phyloP scores from a whole-genome alignment of 352 stramenopile species.

The Phytophthora idaei region DNA sequence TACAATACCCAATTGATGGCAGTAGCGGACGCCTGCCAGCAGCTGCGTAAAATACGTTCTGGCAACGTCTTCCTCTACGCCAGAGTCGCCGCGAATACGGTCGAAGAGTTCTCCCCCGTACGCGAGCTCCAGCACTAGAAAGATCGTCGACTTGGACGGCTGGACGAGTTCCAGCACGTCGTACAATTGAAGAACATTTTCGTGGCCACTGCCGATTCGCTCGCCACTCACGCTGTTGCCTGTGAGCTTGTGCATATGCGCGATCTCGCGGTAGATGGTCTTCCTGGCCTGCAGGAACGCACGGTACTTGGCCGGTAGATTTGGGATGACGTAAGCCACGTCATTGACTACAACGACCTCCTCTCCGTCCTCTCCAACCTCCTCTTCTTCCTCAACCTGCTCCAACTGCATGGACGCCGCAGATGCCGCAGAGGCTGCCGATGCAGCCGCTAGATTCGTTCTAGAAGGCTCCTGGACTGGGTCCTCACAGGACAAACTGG shows the following conservation, averaged over 20 bases:
- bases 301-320: conserved; percentile 93
- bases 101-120: conserved; percentile 93
- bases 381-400: conserved; percentile 13
- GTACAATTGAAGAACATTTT: conserved; percentile 96
- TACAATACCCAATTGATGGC: conserved; percentile 92
- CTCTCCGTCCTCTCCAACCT: conserved; percentile 6
- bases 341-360: conserved; percentile 33
- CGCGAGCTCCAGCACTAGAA: conserved; percentile 93
- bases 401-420: conserved; percentile 1
- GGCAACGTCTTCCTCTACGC: conserved; percentile 83
- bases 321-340: conserved; percentile 67
- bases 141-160: conserved; percentile 94
- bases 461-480: conserved; percentile 39
- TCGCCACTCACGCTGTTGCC: conserved; percentile 78
- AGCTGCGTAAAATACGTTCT: conserved; percentile 90
- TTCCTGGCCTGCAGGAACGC: conserved; percentile 91
- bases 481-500: conserved; percentile 41
- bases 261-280: conserved; percentile 95
- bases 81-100: conserved; percentile 88
- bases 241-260: conserved; percentile 94
- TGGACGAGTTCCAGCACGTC: conserved; percentile 97
- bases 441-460: conserved; percentile 7
- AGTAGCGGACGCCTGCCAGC: conserved; percentile 89
- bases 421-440: conserved; percentile 1
- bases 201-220: conserved; percentile 85